Evolutionary conservation across 306 rosid species (phyloP), one percentile per base, ranked within the genome.

Genomic region (Castanea sativa): DNA sequence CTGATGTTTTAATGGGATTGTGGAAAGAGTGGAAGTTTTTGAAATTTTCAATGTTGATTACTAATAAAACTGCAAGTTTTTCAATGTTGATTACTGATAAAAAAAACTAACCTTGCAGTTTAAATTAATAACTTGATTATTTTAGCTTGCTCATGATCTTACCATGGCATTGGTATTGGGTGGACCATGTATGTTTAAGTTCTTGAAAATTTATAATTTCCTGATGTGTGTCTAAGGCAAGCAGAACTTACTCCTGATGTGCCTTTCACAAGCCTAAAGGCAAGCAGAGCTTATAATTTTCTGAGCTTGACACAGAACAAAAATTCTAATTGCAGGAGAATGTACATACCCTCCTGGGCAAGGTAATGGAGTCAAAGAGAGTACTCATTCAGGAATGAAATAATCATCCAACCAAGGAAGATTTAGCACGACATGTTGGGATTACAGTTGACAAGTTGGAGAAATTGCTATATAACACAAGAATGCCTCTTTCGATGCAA

Each of bases 401-500:
- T 78, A 85, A 71, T 74, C 81, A 55, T 73, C 99, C 97, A 59
- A 83, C 87, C 60, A 91, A 84, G 82, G 97, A 92, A 86, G 97
- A 94, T 69, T 57, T 94, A 76, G 97, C 99, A 61, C 67, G 25
- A 55, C 83, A 82, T 43, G 90, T 87, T 69, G 97, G 92, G 81
- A 91, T 94, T 70, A 86, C 97, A 6, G 84, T 86, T 27, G 94
- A 91, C 51, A 94, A 83, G 92, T 82, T 92, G 86, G 91, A 86
- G 65, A 85, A 77, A 76, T 84, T 91, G 84, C 76, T 89, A 53
- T 87, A 38, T 80, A 72, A 79, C 73, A 82, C 97, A 43, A 91
- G 97, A 88, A 83, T 73, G 63, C 97, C 99, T 5, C 85, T 89
- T 77, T 94, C 99, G 7, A 90, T 94, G 92, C 95, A 94, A 76